Base-by-base conservation (phyloP, 768 basidiomycete species). In the Collybiopsis luxurians region DNA sequence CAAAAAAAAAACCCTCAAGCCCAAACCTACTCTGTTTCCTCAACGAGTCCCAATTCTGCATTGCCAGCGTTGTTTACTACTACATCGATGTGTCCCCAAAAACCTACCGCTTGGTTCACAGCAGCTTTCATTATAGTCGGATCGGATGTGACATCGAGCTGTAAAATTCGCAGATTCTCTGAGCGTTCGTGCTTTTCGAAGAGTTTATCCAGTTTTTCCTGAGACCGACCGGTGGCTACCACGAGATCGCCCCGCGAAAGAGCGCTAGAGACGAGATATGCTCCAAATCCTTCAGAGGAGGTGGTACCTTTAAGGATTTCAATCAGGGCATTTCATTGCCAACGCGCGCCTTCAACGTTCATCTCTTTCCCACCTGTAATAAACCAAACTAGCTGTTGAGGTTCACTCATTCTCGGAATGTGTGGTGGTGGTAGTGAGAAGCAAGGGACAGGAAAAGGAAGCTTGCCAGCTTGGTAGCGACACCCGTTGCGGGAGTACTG, bases 21-120 rank as follows among this genome's bases (percentile, higher is more conserved):
- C 27, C 19, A 30, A 9, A 49, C 48, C 21, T n/a, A 85, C 83
- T 84, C 81, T 61, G 75, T 78, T 67, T 87, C 86, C 67, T 87
- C 86, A 11, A 82, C 42, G 1, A 85, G 60, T 6, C 74, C 74
- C 2, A 76, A 73, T 28, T 72, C 56, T 0, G 79, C 78, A 53
- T 75, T 75, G 0, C 48, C 86, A 30, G 86, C 86, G 59, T 87
- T 87, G 57, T 87, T 87, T 30, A 87, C 83, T 21, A 87, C 63
- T 1, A 87, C 79, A 59, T 86, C 83, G 56, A 87, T 77, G 11
- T 71, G 68, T 4, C 81, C 82, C 79, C 83, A 86, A 26, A 72
- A 62, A 13, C 40, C 55, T 21, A 71, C 71, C 2, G 81, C 83
- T n/a, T 73, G 63, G 24, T 75, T 69, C n/a, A 81, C 69, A 46